Evolutionary conservation across 2,329 filamentous ascomycete species (phyloP).

Genomic region (Botrytis cinerea): DNA sequence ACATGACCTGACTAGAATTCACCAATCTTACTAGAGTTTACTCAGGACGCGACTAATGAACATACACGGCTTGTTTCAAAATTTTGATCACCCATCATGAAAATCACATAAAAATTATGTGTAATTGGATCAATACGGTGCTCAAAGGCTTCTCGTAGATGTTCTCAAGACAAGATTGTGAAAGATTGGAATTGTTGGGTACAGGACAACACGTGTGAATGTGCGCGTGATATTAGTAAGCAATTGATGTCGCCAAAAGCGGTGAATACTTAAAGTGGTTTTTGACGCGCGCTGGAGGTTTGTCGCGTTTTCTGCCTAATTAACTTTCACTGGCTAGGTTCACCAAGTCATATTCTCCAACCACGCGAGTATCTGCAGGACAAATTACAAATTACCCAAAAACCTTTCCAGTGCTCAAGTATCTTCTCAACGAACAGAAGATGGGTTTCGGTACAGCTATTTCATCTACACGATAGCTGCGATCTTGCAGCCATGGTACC

Average conservation of each 20-base stretch:
- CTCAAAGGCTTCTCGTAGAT: not conserved
- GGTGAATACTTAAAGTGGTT: slow-evolving; percentile 24
- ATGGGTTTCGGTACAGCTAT: slow-evolving; percentile 20
- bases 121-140: not conserved
- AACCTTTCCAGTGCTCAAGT: not conserved
- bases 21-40: not conserved
- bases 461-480: slow-evolving; percentile 18
- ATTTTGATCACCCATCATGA: not conserved
- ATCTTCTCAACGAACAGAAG: not conserved
- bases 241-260: not conserved
- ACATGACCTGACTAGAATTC: not conserved
- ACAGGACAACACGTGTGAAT: not conserved
- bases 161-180: not conserved
- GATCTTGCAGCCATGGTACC: slow-evolving; percentile 41
- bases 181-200: not conserved
- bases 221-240: not conserved
- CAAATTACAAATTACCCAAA: not conserved
- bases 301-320: slow-evolving; percentile 22
- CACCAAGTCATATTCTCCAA: slow-evolving; percentile 6
- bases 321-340: not conserved
- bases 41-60: not conserved
- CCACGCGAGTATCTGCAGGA: slow-evolving; percentile 6
- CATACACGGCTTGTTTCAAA: not conserved
- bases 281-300: slow-evolving; percentile 12
- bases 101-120: not conserved